Base-by-base conservation (phyloP, 352 stramenopile species). In the Pythium phragmiticola region DNA sequence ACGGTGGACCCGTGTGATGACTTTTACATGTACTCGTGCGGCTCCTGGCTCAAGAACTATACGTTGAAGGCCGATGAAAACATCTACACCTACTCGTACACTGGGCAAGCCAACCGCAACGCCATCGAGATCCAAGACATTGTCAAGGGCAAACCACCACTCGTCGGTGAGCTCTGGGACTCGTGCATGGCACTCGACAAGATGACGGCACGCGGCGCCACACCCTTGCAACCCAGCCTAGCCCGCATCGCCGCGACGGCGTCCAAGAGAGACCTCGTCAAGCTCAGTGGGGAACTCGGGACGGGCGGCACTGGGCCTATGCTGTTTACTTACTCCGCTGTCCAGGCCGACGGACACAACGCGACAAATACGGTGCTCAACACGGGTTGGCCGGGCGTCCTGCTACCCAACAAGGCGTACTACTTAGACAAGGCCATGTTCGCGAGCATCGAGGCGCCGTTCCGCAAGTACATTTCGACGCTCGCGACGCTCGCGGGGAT, bases 341-440 rank as follows among this genome's bases (percentile, higher is more conserved):
- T 92, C 17, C 84, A 97, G 46, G 95, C 93, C 39, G 88, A 94
- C 53, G 88, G 76, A 39, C 82, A 89, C 54, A 87, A 97, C 59
- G 80, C 75, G 9, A 82, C 88, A 52, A 69, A 76, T 51, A 91
- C 87, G 52, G 70, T 95, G 14, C 67, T 89, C 2, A 87, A 95
- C 70, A 63, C 98, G 3, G 74, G 64, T 28, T 76, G 92, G 59
- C 75, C 67, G 8, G 71, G 93, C 4, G 75, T 98, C 39, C 82
- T 74, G 34, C 73, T 98, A 9, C 80, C 88, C 1, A 82, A 97
- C 65, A 65, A 82, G 21, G 89, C 93, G 68, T 97, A 97, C 69
- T 94, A 98, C 57, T 86, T 92, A 57, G 80, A 98, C 60, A 53
- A 63, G 3, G 46, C 67, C n/a, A 65, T 68, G 11, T 76, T 76